These are phyloP conservation scores for Lactuca saligna DNA, from an alignment of 129 eudicot genomes.

Conservation along the genomic window DNA sequence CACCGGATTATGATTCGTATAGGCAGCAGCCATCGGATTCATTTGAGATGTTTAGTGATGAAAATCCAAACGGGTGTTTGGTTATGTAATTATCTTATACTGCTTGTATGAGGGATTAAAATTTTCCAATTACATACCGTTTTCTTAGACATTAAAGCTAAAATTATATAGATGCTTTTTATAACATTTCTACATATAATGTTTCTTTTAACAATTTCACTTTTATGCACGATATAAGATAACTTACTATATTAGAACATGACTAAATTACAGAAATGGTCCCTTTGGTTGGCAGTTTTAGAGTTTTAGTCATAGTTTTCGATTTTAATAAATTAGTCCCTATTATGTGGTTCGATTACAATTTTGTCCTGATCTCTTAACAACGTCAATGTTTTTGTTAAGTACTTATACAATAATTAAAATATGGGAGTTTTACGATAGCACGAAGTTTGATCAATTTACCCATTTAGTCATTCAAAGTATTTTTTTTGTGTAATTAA, in stretches of 20 bases:
- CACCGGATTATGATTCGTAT: slow-evolving; percentile 25
- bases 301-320: too few relatives aligned
- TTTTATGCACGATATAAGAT: background rate
- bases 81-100: slow-evolving; percentile 49
- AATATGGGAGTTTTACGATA: too few relatives aligned
- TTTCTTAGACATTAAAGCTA: background rate
- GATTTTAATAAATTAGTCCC: too few relatives aligned
- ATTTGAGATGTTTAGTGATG: slow-evolving; percentile 81
- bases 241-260: background rate
- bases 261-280: too few relatives aligned
- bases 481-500: too few relatives aligned
- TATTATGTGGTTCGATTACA: too few relatives aligned
- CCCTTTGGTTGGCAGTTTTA: too few relatives aligned
- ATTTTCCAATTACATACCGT: slow-evolving; percentile 2
- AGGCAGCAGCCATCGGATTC: slow-evolving; percentile 56
- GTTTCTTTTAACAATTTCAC: background rate
- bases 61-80: slow-evolving; percentile 77
- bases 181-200: background rate
- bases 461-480: too few relatives aligned
- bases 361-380: too few relatives aligned
- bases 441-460: too few relatives aligned
- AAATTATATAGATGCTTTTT: background rate
- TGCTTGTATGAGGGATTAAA: slow-evolving; percentile 40
- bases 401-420: too few relatives aligned
- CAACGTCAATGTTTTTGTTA: too few relatives aligned